Conservation (phyloP, 164 flowering plant genomes). For the Protea cynaroides region DNA sequence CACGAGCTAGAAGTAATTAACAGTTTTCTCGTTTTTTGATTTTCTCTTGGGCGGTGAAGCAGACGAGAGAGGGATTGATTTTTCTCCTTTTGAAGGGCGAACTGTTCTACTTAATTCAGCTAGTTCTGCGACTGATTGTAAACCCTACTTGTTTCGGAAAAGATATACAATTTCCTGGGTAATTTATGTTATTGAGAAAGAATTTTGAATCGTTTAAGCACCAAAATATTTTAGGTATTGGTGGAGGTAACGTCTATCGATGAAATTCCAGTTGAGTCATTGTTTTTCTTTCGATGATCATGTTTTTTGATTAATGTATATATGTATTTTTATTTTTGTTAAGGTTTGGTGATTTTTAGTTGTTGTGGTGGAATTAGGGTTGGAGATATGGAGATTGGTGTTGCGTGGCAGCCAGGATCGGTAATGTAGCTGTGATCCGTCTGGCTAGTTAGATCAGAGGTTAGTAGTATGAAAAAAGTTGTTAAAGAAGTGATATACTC, state of each 20-base stretch:
- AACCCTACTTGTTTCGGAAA: not conserved
- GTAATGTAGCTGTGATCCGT: constrained; percentile 20
- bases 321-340: not conserved
- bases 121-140: not conserved
- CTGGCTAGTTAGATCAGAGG: constrained; percentile 6
- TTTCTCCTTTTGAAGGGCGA: constrained; percentile 1
- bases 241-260: no score
- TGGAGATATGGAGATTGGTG: constrained; percentile 14
- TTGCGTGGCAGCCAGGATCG: constrained; percentile 13
- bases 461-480: not conserved
- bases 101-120: constrained; percentile 3
- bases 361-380: constrained; percentile 14
- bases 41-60: constrained; percentile 1
- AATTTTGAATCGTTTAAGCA: not conserved
- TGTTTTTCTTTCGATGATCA: not conserved
- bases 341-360: constrained; percentile 3
- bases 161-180: not conserved
- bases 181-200: not conserved
- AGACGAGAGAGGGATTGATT: not conserved
- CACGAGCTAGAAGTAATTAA: not conserved
- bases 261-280: not conserved
- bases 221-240: no score
- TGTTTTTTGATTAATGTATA: not conserved
- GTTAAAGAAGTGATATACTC: not conserved
- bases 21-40: not conserved